Evolutionary conservation across 2,329 filamentous ascomycete genomes (phyloP), one percentile per base, ranked within the genome.

Genomic region (Septoria petroselini): DNA sequence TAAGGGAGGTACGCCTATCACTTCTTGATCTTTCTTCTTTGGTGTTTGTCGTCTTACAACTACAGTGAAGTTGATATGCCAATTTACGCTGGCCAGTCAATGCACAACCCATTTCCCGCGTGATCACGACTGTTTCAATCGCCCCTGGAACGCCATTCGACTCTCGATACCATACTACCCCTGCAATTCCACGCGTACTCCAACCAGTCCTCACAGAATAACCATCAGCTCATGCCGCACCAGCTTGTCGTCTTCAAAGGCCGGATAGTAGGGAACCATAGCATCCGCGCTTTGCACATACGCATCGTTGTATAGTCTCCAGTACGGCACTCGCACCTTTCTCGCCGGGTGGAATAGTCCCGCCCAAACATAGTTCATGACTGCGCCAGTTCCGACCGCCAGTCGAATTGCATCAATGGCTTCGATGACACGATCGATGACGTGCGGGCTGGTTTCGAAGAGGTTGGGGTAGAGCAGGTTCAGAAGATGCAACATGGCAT

Each of bases 321-420:
- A 98, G 73, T 97, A 98, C 15, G 94, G 93, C 57, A 83, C 85
- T 54, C 93, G 81, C 46, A 98, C 93, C 73, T 97, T 97, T 55
- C 93, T 81, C 2, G 93, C 93, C 0, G 93, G 91, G 68, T 98
- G 94, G 78, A 98, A 98, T 14, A 98, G 76, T 14, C 93, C 93
- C 0, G 93, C 91, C 91, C 91, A 97, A 53, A 97, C 85, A 69
- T 98, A 98, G 73, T 98, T 98, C 79, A 98, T 86, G 29, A 96
- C 88, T 17, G 94, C 75, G 2, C 93, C 93, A 0, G 90, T 88
- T 0, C 93, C 93, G 37, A 97, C 86, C 0, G 91, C 90, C 76
- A 96, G 89, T 40, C 93, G 83, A 55, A 98, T 88, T 31, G 91
- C 93, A 70, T 97, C 93, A 59, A 98, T 94, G 42, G 94, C 93